Base-by-base conservation (phyloP, 306 rosid species). In the Corylus avellana region DNA sequence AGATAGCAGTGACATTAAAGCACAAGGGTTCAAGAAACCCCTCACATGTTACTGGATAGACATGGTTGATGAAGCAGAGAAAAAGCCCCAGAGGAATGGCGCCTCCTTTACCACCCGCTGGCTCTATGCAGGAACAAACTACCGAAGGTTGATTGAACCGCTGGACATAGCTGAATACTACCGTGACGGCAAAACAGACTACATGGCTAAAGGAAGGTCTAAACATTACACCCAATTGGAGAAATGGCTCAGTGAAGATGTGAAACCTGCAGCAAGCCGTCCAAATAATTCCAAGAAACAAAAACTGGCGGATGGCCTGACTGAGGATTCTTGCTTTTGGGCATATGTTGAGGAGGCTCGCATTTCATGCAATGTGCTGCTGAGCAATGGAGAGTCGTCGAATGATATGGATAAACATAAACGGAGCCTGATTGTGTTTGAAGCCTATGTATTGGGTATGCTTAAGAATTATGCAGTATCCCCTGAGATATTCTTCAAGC, bases 281-380 rank as follows among this genome's bases (percentile, higher is more conserved):
- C 17, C 75, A 22, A 76, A 53, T 18, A 71, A 18, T 1, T 4
- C 8, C 17, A 81, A 68, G 10, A 83, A 12, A 37, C 58, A 73
- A 47, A 72, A 61, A 6, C 89, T 90, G 73, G 73, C 72, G 12
- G 46, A 73, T 22, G 76, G 73, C 76, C 82, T 90, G 56, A 94
- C 89, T 1, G 49, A 84, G 39, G 97, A 90, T 84, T 90, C 97
- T n/a, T 89, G 94, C 81, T 94, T 94, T 64, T 90, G 96, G 96
- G 92, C 88, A 39, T 64, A 66, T 11, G 96, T 92, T 44, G 98
- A 94, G 82, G 93, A 90, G 70, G 92, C 94, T 59, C 75, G 59
- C 12, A 68, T 86, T 22, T 79, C 44, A 5, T 86, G 88, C 71
- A 5, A 76, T 4, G 1, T 8, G 58, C 20, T 90, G 82, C 63